Base-by-base conservation (phyloP, 805 yeast species). In the Barnettozyma salicaria region DNA sequence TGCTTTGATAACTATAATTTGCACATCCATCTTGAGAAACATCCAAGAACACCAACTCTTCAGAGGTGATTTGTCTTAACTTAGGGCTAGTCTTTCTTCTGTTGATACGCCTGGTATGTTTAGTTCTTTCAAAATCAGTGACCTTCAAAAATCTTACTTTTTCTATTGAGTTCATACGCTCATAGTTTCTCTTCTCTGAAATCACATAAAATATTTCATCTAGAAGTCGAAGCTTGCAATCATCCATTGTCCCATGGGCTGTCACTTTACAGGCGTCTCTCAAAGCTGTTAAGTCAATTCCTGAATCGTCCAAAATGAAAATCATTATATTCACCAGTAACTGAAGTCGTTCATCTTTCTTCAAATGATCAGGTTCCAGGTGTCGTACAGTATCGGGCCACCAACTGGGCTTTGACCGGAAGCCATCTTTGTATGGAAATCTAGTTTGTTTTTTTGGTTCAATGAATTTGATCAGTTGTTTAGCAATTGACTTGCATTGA, bases 291-390 rank as follows among this genome's bases (percentile, higher is more conserved):
- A 37, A 17, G n/a, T 25, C 7, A 3, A 44, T 23, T 3, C 10
- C 22, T 5, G 7, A 9, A 21, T 19, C 14, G 1, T 27, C 9
- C 1, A n/a, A 6, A 16, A 28, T 28, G 9, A 17, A 21, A 17
- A 58, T 34, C 6, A 66, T 34, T 10, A 77, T 63, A 10, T 59
- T 44, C 22, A 70, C 58, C 51, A 83, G 56, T 18, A 82, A 56
- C 5, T 49, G 51, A 14, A 80, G 49, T 37, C 92, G 60, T 47
- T 77, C 80, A 1, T 58, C 60, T 51, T 78, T 81, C 40, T 64
- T 67, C 40, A 83, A 59, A 58, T 83, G 90, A 52, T 81, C 90
- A 0, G 90, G 90, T 50, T 82, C 89, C 30, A 63, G 65, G 56
- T 82, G 90, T 25, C 73, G 61, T 1, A 78, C 72, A 10, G 44